phyloP scores from a whole-genome alignment of 768 basidiomycete species.

The Pleurotus eryngii region DNA sequence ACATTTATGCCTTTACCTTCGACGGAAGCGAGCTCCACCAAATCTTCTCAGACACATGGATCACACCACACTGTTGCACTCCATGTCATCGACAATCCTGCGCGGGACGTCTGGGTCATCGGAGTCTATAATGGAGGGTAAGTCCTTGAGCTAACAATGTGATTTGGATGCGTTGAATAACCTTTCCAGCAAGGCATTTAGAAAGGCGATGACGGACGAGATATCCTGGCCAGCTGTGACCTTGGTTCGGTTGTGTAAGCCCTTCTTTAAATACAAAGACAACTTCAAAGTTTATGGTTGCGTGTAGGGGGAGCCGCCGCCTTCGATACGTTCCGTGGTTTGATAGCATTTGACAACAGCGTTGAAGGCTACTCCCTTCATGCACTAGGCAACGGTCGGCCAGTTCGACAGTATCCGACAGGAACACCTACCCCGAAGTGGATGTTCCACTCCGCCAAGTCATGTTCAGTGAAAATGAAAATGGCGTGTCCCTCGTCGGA shows the following conservation, averaged over 20 bases:
- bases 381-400: constrained; percentile 16
- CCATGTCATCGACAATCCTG: constrained; percentile 1
- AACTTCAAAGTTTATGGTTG: constrained; percentile 1
- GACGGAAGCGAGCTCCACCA: neutral
- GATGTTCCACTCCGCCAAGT: constrained; percentile 17
- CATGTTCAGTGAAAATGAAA: constrained; percentile 11
- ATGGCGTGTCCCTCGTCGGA: constrained; percentile 11
- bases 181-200: neutral
- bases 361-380: constrained; percentile 17
- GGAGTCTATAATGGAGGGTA: constrained; percentile 1
- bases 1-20: neutral
- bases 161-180: neutral
- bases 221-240: neutral
- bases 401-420: constrained; percentile 8
- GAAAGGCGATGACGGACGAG: neutral
- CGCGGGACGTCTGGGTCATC: neutral
- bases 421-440: constrained; percentile 10
- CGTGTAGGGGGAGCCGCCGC: constrained; percentile 13
- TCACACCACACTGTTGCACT: neutral
- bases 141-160: neutral
- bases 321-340: constrained; percentile 3
- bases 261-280: neutral
- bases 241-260: neutral
- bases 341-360: constrained; percentile 18
- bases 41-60: neutral